Evolutionary conservation across 2,329 filamentous ascomycete genomes (phyloP), one percentile per base, ranked within the genome.

Genomic region (Penicillium sp.): DNA sequence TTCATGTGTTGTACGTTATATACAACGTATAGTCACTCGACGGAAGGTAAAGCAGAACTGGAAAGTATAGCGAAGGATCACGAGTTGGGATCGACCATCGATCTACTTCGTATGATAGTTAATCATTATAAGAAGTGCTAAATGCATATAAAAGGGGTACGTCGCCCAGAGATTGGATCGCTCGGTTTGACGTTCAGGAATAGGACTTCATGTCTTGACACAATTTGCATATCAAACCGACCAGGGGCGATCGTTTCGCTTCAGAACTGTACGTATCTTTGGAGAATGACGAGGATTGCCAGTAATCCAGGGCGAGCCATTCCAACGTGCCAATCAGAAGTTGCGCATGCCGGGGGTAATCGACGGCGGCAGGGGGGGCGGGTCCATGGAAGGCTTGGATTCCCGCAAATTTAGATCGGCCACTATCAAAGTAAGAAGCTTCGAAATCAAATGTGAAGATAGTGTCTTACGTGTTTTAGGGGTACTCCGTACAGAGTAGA

Each of bases 321-420:
- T 58, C 56, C 56, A 57, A 49, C 49, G 59, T 62, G 53, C 62
- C 61, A 64, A 64, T 64, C 45, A 63, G 47, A 57, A 53, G 46
- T 26, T 45, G 44, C 19, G 34, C 59, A 64, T 63, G 47, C 57
- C 61, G 45, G 57, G 51, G n/a, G 38, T 45, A 44, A 51, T 59
- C 36, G 53, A 63, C 56, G 60, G 61, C 60, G 60, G 61, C 57
- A 60, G 59, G 58, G 61, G 60, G 53, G 51, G 62, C 58, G 62
- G 66, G 63, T 59, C 62, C 55, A 27, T 45, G 18, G 30, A 57
- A 65, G 54, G 61, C 56, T 63, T 60, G 62, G 52, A 61, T 64
- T 59, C 54, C 56, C 59, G 58, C 46, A 63, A 64, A 66, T 66
- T 67, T 60, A 58, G 66, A 67, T 67, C 61, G 55, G 18, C 62